Evolutionary conservation across 352 stramenopile species (phyloP).

Genomic region (Globisporangium okanoganense): DNA sequence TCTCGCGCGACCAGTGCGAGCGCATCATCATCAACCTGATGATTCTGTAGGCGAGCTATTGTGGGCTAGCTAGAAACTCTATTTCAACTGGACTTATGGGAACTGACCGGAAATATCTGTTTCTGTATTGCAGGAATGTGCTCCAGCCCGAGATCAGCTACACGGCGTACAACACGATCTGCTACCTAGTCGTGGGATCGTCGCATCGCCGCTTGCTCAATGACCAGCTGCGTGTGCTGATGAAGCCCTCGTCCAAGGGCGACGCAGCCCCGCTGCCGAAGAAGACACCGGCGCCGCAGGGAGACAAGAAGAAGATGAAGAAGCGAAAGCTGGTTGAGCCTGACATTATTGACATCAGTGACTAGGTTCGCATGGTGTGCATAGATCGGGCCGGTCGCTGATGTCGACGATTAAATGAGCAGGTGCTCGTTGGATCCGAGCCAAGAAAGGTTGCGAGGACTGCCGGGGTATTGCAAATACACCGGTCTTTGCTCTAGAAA

Average conservation of each 20-base stretch:
- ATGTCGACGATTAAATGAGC: no score
- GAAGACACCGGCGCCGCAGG: not conserved
- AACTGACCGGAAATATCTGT: not conserved
- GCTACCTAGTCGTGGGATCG: slow-evolving; percentile 52
- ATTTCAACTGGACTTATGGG: not conserved
- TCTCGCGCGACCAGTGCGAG: slow-evolving; percentile 41
- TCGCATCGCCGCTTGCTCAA: slow-evolving; percentile 27
- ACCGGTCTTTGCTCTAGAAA: no score
- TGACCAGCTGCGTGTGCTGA: slow-evolving; percentile 14
- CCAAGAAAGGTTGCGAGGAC: no score
- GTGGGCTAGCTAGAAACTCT: no score
- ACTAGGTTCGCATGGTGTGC: slow-evolving; percentile 12
- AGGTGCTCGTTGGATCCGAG: no score
- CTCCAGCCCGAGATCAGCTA: slow-evolving; percentile 73
- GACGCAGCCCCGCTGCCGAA: slow-evolving; percentile 4
- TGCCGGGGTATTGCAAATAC: no score
- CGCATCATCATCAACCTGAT: slow-evolving; percentile 52
- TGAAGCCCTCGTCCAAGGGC: slow-evolving; percentile 11
- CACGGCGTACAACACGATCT: slow-evolving; percentile 73
- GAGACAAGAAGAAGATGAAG: not conserved
- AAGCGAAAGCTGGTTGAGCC: slow-evolving; percentile 3
- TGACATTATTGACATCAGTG: slow-evolving; percentile 36
- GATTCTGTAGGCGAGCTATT: slow-evolving; percentile 10
- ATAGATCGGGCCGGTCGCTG: no score
- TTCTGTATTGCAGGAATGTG: slow-evolving; percentile 26